Percentiles rank a stretch among this genome's conserved stretches.
Evolutionary conservation across 1,284 basidiomycete genomes (phyloP).

Genomic region (Agaricales sp.): DNA sequence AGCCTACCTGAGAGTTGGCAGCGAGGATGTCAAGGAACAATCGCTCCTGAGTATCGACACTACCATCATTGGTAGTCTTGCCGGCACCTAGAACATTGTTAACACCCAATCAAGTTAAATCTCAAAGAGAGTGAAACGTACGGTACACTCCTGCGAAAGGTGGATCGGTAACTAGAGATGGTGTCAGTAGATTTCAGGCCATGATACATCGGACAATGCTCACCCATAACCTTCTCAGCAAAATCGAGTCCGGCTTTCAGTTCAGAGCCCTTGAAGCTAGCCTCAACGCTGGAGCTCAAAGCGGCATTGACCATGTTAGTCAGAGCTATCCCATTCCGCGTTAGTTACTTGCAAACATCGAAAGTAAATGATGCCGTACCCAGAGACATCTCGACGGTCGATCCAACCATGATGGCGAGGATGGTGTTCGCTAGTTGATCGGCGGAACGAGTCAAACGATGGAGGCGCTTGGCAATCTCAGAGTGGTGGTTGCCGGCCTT

Average conservation of each 20-base stretch:
- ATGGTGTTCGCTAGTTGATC: conserved; percentile 59
- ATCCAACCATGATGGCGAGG: conserved; percentile 58
- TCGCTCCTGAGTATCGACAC: background rate
- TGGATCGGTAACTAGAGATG: background rate
- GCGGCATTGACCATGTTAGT: background rate
- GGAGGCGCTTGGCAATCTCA: conserved; percentile 40
- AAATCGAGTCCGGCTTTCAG: background rate
- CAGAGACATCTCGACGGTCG: conserved; percentile 59
- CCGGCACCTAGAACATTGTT: background rate
- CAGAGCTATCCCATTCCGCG: no score
- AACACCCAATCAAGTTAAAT: background rate
- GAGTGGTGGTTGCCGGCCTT: background rate
- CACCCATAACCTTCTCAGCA: background rate
- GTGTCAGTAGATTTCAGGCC: no score
- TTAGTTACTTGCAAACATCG: no score
- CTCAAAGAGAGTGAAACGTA: background rate
- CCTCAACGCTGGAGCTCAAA: background rate
- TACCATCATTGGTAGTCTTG: background rate
- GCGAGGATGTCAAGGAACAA: background rate
- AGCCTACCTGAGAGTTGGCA: background rate
- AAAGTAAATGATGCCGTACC: conserved; percentile 24
- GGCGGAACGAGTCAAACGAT: conserved; percentile 39
- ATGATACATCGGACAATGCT: background rate
- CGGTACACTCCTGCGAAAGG: background rate
- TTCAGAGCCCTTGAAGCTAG: background rate